Evolutionary conservation across 495 filamentous ascomycete species (phyloP), one percentile per base, ranked within the genome.

Genomic region (Neurospora discreta): DNA sequence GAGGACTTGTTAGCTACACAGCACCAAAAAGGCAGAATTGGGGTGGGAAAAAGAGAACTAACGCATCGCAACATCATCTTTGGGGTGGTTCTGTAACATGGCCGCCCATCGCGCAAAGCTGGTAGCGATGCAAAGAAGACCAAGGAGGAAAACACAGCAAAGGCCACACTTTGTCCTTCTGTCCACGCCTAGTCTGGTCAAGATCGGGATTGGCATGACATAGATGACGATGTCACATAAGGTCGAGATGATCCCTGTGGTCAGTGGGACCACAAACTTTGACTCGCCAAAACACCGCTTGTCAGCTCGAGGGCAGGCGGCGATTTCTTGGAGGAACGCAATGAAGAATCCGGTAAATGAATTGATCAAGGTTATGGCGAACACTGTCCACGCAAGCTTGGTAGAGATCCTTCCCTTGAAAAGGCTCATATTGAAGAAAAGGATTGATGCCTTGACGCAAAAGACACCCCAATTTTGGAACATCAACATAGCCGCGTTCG

Each of bases 191-290:
- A 75, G 72, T 33, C 39, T 72, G 7, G 20, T 13, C 68, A 75
- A 40, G 13, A 65, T 11, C 18, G 74, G 74, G 13, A 75, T 75
- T 9, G 74, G 74, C 74, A 75, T 75, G 16, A 52, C 4, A 3
- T 74, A 71, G 38, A 75, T 75, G 33, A 74, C 30, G 4, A 75
- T 68, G 23, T 75, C 74, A 6, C 74, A 72, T 0, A 70, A 38
- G 0, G 52, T 72, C 0, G 70, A 70, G 5, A 72, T 13, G 8
- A 75, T 69, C 2, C 43, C 68, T 1, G 60, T 72, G 6, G 74
- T 69, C 13, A 75, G 68, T 1, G 70, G 72, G 10, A 75, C 72
- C 5, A 43, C 70, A 6, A 65, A 68, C 20, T 74, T 39, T 1
- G 58, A 38, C 39, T 72, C 41, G 11, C 20, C 9, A 18, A 72